A percentile compares a stretch with the other conserved stretches of the same genome.
phyloP scores from a whole-genome alignment of 768 basidiomycete species.

The Boletus vermiculosoides region DNA sequence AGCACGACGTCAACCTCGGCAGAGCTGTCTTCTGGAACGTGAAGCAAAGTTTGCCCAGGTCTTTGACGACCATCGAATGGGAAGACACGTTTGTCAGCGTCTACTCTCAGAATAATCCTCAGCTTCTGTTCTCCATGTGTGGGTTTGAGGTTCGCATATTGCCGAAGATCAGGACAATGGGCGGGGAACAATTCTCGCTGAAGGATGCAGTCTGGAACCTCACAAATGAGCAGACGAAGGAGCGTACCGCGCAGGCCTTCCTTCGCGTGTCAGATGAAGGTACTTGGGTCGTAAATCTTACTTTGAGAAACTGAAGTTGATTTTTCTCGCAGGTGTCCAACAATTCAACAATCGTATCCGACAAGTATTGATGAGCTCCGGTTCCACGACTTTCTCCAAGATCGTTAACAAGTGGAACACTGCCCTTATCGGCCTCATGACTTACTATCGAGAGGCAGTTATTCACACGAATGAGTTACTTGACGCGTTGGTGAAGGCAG shows the following conservation, averaged over 20 bases:
- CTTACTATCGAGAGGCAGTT: slow-evolving; percentile 96
- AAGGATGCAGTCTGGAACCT: slow-evolving; percentile 97
- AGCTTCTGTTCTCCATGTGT: slow-evolving; percentile 96
- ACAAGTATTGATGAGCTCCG: slow-evolving; percentile 97
- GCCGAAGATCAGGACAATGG: slow-evolving; percentile 93
- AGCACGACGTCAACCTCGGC: slow-evolving; percentile 98
- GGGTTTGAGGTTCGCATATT: slow-evolving; percentile 99
- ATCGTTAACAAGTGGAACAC: slow-evolving; percentile 99
- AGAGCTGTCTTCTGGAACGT: slow-evolving; percentile 99
- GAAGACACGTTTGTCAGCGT: slow-evolving; percentile 97
- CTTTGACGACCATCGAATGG: slow-evolving; percentile 98
- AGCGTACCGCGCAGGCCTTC: slow-evolving; percentile 97
- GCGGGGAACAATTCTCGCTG: slow-evolving; percentile 95
- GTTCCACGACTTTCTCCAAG: slow-evolving; percentile 98
- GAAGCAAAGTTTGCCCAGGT: slow-evolving; percentile 93
- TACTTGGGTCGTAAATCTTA: slow-evolving; percentile 17
- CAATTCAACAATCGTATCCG: slow-evolving; percentile 98
- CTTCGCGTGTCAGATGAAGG: slow-evolving; percentile 96
- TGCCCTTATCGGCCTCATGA: slow-evolving; percentile 93
- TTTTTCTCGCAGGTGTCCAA: slow-evolving; percentile 65
- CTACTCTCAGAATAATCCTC: slow-evolving; percentile 96
- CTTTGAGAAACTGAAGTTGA: neutral
- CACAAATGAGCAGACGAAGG: slow-evolving; percentile 96
- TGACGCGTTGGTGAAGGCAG: slow-evolving; percentile 95
- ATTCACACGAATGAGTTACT: slow-evolving; percentile 96